These are phyloP conservation scores for Gentiana straminea DNA, from an alignment of 257 asterid genomes.

Conservation along the genomic window DNA sequence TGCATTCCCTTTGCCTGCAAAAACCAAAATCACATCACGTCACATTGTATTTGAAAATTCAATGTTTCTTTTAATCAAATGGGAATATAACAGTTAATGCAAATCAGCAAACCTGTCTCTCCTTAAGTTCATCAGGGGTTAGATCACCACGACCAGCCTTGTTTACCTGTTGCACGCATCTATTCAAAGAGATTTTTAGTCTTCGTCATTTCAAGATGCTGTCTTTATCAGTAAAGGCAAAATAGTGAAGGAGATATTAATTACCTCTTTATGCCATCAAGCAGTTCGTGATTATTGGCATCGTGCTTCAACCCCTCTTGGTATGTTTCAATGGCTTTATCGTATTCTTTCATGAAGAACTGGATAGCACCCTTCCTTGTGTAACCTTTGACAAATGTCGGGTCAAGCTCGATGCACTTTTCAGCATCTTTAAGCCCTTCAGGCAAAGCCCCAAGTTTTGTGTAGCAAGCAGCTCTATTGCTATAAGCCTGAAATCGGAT, in stretches of 20 bases:
- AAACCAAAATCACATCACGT: background rate
- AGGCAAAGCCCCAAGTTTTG: constrained; percentile 86
- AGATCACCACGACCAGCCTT: constrained; percentile 90
- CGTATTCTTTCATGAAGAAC: constrained; percentile 86
- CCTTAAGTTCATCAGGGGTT: constrained; percentile 86
- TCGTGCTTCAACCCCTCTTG: constrained; percentile 85
- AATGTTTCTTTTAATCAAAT: background rate
- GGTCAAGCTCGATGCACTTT: constrained; percentile 85
- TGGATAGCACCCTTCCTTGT: constrained; percentile 85
- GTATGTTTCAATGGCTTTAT: constrained; percentile 81
- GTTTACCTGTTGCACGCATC: constrained; percentile 78
- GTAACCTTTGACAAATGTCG: constrained; percentile 79
- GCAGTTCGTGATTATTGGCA: constrained; percentile 64
- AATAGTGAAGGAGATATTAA: background rate
- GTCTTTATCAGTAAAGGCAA: background rate
- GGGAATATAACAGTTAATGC: background rate
- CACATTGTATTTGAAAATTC: background rate
- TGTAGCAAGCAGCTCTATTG: constrained; percentile 89
- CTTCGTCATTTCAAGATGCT: no score
- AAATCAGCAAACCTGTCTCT: constrained; percentile 67
- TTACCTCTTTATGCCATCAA: constrained; percentile 81
- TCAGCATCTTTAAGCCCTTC: constrained; percentile 95
- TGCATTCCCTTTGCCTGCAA: constrained; percentile 90
- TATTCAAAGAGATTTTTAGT: constrained; percentile 11
- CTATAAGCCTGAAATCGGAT: constrained; percentile 58